Percentiles rank a stretch among this genome's conserved stretches.
Conservation (phyloP, 2,329 filamentous ascomycete species). For the Cladosporium sp. region DNA sequence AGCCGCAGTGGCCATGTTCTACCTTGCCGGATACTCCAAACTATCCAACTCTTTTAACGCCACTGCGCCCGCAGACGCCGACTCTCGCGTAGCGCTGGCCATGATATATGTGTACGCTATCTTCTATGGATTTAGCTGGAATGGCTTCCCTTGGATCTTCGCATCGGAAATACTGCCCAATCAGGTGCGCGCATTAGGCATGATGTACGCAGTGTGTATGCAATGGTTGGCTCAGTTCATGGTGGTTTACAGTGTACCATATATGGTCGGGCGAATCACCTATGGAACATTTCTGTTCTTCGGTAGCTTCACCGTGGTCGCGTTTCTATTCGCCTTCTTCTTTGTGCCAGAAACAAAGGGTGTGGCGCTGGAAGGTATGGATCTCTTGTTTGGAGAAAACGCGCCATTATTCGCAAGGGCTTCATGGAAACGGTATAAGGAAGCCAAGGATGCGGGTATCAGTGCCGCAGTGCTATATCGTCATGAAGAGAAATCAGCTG, state of each 20-base stretch:
- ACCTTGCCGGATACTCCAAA: constrained; percentile 34
- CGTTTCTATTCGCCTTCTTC: constrained; percentile 36
- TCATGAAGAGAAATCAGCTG: too few species aligned
- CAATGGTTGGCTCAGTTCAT: constrained; percentile 25
- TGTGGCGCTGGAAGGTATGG: constrained; percentile 35
- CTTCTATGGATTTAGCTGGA: constrained; percentile 33
- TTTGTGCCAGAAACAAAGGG: constrained; percentile 38
- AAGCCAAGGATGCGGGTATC: too few species aligned
- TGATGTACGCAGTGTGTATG: constrained; percentile 5
- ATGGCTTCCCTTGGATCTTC: constrained; percentile 42
- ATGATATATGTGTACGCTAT: constrained; percentile 39
- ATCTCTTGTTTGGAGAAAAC: constrained; percentile 34
- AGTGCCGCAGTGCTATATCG: too few species aligned
- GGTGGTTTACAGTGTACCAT: constrained; percentile 26
- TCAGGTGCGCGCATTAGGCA: constrained; percentile 36
- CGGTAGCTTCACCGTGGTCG: constrained; percentile 32
- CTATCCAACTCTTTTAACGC: constrained; percentile 25
- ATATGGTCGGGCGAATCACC: constrained; percentile 30
- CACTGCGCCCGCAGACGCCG: constrained; percentile 32
- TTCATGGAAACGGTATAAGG: too few species aligned
- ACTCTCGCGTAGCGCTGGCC: constrained; percentile 35
- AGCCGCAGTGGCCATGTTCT: constrained; percentile 35
- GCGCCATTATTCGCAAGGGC: too few species aligned
- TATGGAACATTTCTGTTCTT: constrained; percentile 41
- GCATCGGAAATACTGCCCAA: constrained; percentile 42